Evolutionary conservation across 345 rosid genomes (phyloP).

Genomic region (Eucalyptus dawsonii): DNA sequence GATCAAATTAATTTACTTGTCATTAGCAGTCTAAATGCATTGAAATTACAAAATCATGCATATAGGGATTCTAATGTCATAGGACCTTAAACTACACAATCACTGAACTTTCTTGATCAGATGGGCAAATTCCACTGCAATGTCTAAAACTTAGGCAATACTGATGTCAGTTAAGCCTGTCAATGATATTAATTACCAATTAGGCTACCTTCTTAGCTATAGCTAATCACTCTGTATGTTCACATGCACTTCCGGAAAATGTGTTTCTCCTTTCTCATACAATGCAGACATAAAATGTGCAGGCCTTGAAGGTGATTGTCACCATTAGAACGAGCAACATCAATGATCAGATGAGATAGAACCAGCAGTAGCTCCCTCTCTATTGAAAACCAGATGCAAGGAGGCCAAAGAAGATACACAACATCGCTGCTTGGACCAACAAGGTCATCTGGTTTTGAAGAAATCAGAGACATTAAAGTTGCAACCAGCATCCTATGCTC

Average conservation of each 20-base stretch:
- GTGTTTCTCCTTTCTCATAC: background rate
- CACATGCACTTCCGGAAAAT: background rate
- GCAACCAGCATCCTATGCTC: background rate
- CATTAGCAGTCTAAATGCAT: background rate
- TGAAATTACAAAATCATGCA: background rate
- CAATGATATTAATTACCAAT: background rate
- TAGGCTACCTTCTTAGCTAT: background rate
- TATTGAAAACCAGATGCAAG: background rate
- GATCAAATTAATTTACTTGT: background rate
- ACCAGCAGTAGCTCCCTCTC: background rate
- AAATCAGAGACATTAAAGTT: slow-evolving; percentile 1
- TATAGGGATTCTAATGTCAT: background rate
- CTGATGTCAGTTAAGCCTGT: background rate
- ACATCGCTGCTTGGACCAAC: slow-evolving; percentile 9
- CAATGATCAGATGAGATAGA: background rate
- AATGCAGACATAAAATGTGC: background rate
- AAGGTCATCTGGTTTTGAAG: slow-evolving; percentile 3
- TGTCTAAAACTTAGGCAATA: background rate
- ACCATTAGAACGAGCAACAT: background rate
- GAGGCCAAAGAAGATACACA: background rate
- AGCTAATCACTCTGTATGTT: background rate
- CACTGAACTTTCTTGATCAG: background rate
- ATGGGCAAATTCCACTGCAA: background rate
- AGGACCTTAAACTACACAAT: background rate
- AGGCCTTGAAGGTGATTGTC: background rate